These are phyloP conservation scores for Pseudocercospora vitis DNA, from an alignment of 2,329 filamentous ascomycete genomes.

Conservation along the genomic window DNA sequence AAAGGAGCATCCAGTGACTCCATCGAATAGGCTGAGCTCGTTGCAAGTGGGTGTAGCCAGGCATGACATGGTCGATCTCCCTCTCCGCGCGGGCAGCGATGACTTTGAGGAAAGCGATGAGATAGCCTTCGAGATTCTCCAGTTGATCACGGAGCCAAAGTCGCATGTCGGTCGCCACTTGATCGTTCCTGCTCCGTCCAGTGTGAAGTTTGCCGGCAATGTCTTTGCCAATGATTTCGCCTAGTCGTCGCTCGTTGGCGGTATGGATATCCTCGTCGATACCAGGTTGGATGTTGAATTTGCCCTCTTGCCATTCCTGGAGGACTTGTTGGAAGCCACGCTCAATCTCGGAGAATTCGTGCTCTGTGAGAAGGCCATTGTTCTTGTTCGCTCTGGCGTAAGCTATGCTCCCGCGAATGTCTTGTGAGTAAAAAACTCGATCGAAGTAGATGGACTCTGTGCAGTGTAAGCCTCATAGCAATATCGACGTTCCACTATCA, in stretches of 20 bases:
- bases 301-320: slow-evolving; percentile 50
- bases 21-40: slow-evolving; percentile 78
- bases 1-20: slow-evolving; percentile 78
- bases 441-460: slow-evolving; percentile 73
- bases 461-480: neutral
- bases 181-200: slow-evolving; percentile 82
- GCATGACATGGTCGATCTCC: slow-evolving; percentile 78
- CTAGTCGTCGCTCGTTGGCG: slow-evolving; percentile 55
- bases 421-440: slow-evolving; percentile 72
- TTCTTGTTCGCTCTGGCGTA: slow-evolving; percentile 79
- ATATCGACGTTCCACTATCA: neutral
- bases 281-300: slow-evolving; percentile 48
- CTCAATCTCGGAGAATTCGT: slow-evolving; percentile 75
- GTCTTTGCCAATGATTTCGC: slow-evolving; percentile 83
- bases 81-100: slow-evolving; percentile 67
- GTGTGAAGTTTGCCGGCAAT: slow-evolving; percentile 88
- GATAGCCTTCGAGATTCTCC: slow-evolving; percentile 64
- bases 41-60: slow-evolving; percentile 85
- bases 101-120: slow-evolving; percentile 69
- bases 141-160: slow-evolving; percentile 81
- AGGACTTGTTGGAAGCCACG: slow-evolving; percentile 63
- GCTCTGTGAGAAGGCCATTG: slow-evolving; percentile 67
- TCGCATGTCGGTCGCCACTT: slow-evolving; percentile 86
- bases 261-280: slow-evolving; percentile 58
- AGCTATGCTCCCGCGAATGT: slow-evolving; percentile 77